Conservation (phyloP, 2,329 filamentous ascomycete genomes). For the Nemania sp. region DNA sequence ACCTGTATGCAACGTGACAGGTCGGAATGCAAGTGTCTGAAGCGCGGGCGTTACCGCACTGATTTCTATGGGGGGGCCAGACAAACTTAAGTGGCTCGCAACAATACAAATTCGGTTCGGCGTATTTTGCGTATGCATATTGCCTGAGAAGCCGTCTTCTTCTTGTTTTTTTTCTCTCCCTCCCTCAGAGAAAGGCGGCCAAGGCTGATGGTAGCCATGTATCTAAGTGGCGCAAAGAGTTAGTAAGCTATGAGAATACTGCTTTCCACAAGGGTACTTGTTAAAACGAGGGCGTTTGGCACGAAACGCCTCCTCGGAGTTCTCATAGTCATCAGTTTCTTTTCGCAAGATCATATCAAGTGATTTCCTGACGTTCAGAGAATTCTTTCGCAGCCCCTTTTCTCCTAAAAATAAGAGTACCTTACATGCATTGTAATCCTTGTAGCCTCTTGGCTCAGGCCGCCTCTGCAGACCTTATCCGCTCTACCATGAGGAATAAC, state of each 20-base stretch:
- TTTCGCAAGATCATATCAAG: not conserved
- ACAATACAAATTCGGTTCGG: conserved; percentile 7
- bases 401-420: not conserved
- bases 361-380: not conserved
- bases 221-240: no score
- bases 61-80: not conserved
- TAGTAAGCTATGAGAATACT: no score
- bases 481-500: conserved; percentile 16
- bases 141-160: not conserved
- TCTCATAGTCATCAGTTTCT: not conserved
- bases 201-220: conserved; percentile 12
- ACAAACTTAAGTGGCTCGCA: not conserved
- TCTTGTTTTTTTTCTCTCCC: not conserved
- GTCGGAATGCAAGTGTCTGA: not conserved
- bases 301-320: not conserved
- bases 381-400: conserved; percentile 4
- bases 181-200: not conserved
- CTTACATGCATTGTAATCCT: not conserved
- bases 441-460: conserved; percentile 14
- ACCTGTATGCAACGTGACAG: conserved; percentile 15
- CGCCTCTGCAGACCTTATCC: conserved; percentile 14
- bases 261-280: not conserved
- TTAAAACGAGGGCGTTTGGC: not conserved
- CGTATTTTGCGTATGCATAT: not conserved
- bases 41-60: conserved; percentile 5